phyloP scores from a whole-genome alignment of 371 early-diverging fungal species.

The Rhizopus sp. region DNA sequence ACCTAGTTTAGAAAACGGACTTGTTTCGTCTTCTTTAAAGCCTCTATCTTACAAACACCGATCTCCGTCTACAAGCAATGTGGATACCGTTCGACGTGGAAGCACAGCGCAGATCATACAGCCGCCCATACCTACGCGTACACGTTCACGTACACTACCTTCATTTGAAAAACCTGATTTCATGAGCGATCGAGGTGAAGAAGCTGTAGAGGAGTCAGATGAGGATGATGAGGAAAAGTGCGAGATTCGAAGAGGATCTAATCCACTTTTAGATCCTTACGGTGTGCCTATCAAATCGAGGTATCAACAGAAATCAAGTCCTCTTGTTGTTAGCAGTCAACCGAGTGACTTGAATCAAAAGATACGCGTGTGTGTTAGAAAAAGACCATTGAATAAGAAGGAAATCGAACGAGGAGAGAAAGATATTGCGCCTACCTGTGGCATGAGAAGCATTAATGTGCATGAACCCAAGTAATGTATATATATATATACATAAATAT shows the following conservation, averaged over 20 bases:
- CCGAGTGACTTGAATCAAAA: slow-evolving; percentile 61
- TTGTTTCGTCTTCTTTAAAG: slow-evolving; percentile 19
- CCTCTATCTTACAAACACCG: neutral
- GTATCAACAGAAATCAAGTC: slow-evolving; percentile 8
- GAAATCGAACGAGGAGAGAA: slow-evolving; percentile 74
- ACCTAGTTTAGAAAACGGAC: slow-evolving; percentile 35
- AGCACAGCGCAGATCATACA: slow-evolving; percentile 11
- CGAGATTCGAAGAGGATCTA: slow-evolving; percentile 30
- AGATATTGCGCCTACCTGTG: slow-evolving; percentile 74
- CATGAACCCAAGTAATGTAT: slow-evolving; percentile 80
- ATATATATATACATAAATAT: no score
- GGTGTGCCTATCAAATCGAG: slow-evolving; percentile 24
- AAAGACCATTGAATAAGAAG: slow-evolving; percentile 85
- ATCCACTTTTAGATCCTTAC: slow-evolving; percentile 37
- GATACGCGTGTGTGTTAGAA: slow-evolving; percentile 94
- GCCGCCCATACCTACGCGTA: slow-evolving; percentile 20
- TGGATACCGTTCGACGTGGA: slow-evolving; percentile 12
- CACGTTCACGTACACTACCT: slow-evolving; percentile 37
- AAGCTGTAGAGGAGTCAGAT: slow-evolving; percentile 4
- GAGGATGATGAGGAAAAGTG: slow-evolving; percentile 20
- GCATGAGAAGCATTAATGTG: slow-evolving; percentile 71
- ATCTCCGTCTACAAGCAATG: neutral
- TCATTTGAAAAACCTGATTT: slow-evolving; percentile 17
- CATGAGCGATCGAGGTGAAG: slow-evolving; percentile 7
- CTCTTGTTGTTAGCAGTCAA: neutral